Conservation (phyloP, 1,284 basidiomycete species). For the Hypsizygus ulmarius region DNA sequence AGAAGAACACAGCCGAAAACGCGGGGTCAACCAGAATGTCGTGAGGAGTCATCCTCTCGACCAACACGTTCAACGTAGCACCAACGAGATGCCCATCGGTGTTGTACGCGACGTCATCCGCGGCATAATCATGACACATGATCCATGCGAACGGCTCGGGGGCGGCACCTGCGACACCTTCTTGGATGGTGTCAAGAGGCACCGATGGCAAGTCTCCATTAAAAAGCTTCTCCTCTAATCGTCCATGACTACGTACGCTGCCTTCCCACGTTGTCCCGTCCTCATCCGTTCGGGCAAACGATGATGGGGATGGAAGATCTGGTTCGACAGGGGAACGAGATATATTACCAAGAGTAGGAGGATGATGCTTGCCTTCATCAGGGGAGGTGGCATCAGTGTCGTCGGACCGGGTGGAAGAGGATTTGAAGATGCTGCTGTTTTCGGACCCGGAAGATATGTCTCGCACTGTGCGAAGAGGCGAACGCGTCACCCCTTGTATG, state of each 20-base stretch:
- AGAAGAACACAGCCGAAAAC: constrained; percentile 88
- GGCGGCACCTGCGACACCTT: constrained; percentile 30
- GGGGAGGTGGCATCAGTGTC: constrained; percentile 49
- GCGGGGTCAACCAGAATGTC: constrained; percentile 84
- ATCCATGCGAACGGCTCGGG: constrained; percentile 53
- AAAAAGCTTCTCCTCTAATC: constrained; percentile 55
- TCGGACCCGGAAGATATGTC: constrained; percentile 42
- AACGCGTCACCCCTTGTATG: constrained; percentile 44
- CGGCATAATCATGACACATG: constrained; percentile 67
- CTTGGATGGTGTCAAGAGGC: constrained; percentile 41
- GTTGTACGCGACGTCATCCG: constrained; percentile 88
- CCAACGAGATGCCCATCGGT: constrained; percentile 88
- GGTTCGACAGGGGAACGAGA: constrained; percentile 34
- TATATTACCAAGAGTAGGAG: constrained; percentile 28
- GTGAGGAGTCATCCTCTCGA: constrained; percentile 97
- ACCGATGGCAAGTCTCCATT: constrained; percentile 51
- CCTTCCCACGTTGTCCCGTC: constrained; percentile 58
- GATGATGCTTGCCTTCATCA: constrained; percentile 37
- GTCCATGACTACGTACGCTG: constrained; percentile 35
- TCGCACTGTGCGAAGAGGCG: constrained; percentile 25
- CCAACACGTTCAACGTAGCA: constrained; percentile 83
- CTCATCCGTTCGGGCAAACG: constrained; percentile 47
- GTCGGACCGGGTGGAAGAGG: constrained; percentile 39
- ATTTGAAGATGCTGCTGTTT: constrained; percentile 40
- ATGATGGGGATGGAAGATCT: constrained; percentile 48